These are phyloP conservation scores for Kregervanrija pseudodelftensis DNA, from an alignment of 805 yeast genomes.

Conservation along the genomic window DNA sequence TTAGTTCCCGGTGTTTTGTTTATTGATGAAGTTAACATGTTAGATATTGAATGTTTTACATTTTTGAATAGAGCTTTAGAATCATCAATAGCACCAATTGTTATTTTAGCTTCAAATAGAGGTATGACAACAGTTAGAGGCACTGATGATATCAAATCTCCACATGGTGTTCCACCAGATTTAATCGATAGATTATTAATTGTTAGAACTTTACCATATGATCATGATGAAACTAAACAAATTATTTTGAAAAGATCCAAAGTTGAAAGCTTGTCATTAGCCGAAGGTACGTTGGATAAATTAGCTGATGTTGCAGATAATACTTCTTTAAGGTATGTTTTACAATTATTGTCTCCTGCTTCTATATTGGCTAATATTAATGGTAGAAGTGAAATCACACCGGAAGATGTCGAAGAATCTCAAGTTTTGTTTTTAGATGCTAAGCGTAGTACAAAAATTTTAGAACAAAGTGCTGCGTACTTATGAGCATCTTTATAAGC, in stretches of 20 bases:
- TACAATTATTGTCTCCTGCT: slow-evolving; percentile 85
- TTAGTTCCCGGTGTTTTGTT: slow-evolving; percentile 96
- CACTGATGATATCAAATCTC: slow-evolving; percentile 75
- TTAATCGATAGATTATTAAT: slow-evolving; percentile 89
- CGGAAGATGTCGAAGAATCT: slow-evolving; percentile 84
- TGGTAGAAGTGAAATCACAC: slow-evolving; percentile 56
- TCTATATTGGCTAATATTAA: slow-evolving; percentile 72
- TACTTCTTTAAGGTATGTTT: slow-evolving; percentile 86
- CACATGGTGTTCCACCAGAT: slow-evolving; percentile 97
- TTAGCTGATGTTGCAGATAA: slow-evolving; percentile 86
- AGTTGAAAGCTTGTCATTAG: slow-evolving; percentile 86
- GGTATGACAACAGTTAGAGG: slow-evolving; percentile 94
- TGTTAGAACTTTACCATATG: slow-evolving; percentile 76
- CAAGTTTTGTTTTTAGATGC: slow-evolving; percentile 84
- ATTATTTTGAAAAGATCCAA: slow-evolving; percentile 85
- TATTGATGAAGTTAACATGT: slow-evolving; percentile 97
- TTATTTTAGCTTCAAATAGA: slow-evolving; percentile 96
- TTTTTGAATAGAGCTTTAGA: slow-evolving; percentile 94
- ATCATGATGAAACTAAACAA: slow-evolving; percentile 75
- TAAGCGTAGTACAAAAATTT: slow-evolving; percentile 78
- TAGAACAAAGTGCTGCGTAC: slow-evolving; percentile 44
- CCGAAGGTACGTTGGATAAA: slow-evolving; percentile 76
- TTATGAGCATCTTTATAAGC: slow-evolving; percentile 10
- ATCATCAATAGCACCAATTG: slow-evolving; percentile 94
- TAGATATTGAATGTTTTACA: slow-evolving; percentile 93